These are phyloP conservation scores for Malus fusca DNA, from an alignment of 306 rosid species.

Conservation along the genomic window DNA sequence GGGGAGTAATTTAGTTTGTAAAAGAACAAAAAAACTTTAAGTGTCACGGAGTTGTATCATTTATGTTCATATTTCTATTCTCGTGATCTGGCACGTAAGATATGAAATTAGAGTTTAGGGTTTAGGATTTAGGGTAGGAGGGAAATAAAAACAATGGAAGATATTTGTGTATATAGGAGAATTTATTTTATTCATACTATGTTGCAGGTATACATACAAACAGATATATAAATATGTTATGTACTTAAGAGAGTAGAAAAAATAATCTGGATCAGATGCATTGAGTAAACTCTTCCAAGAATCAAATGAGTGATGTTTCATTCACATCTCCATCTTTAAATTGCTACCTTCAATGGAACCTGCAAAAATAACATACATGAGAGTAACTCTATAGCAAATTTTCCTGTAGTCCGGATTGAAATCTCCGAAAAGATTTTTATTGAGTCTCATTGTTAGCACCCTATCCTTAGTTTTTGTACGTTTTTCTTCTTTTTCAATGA, in stretches of 20 bases:
- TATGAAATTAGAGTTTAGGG: too few relatives aligned
- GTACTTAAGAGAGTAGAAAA: conserved; percentile 32
- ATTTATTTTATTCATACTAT: conserved; percentile 45
- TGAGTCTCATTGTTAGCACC: too few relatives aligned
- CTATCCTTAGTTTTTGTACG: too few relatives aligned
- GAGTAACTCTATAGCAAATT: not conserved
- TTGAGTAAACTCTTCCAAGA: conserved; percentile 36
- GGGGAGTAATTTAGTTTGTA: too few relatives aligned
- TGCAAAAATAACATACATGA: conserved; percentile 13
- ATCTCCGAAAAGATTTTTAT: too few relatives aligned
- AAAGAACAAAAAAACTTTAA: too few relatives aligned
- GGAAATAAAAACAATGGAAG: not conserved
- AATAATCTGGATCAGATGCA: conserved; percentile 32
- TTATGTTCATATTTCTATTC: too few relatives aligned
- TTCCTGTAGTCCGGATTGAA: too few relatives aligned
- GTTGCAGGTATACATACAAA: conserved; percentile 48
- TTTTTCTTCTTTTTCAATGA: too few relatives aligned
- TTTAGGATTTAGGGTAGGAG: too few relatives aligned
- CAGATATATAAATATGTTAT: conserved; percentile 43
- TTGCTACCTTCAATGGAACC: conserved; percentile 56
- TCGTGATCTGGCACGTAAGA: too few relatives aligned
- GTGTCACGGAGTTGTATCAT: too few relatives aligned
- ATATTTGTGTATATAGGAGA: not conserved
- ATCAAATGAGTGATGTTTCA: conserved; percentile 17
- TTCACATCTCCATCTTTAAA: conserved; percentile 75